Base-by-base conservation (phyloP, 305 asterid species). In the Solanum hybrid region DNA sequence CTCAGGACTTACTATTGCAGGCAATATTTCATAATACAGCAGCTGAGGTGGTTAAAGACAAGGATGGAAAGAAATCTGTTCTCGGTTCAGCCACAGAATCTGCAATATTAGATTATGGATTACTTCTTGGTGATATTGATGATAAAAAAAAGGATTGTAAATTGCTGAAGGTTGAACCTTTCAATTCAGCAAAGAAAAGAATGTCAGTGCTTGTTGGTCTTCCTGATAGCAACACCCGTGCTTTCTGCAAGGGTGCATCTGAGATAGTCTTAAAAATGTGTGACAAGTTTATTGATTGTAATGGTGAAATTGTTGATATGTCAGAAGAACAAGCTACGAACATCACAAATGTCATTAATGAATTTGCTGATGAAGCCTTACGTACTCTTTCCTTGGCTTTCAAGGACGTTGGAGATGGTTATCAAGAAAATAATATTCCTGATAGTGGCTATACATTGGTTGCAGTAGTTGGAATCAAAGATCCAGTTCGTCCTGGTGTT, bases 171-270 rank as follows among this genome's bases (percentile, higher is more conserved):
- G 95, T 97, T 40, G 98, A 96, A 89, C 99, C 99, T 22, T 97
- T 97, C 89, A 96, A 96, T 92, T 97, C 99, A 2, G 96, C 94
- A 88, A 97, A 92, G 98, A 97, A 97, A 91, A 95, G 71, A 91
- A 97, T 97, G 99, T 96, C 98, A 38, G 98, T 95, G 89, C 95
- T 97, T 79, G 95, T 95, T 86, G 89, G 94, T 37, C 95, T 93
- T 89, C 95, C 94, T 24, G 98, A 93, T 89, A 98, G 98, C 87
- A 93, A 93, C 12, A 90, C 89, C 56, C 94, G 98, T 88, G 98
- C 98, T 15, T 96, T 93, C 66, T 95, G 98, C 93, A 97, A 97
- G 94, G 99, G 99, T 36, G 99, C 99, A 56, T 96, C 99, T 71
- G 99, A 97, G 95, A 96, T 96, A 89, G 86, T 97, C 89, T 34